Conservation (phyloP, 257 asterid genomes). For the Nicotiana tomentosiformis region DNA sequence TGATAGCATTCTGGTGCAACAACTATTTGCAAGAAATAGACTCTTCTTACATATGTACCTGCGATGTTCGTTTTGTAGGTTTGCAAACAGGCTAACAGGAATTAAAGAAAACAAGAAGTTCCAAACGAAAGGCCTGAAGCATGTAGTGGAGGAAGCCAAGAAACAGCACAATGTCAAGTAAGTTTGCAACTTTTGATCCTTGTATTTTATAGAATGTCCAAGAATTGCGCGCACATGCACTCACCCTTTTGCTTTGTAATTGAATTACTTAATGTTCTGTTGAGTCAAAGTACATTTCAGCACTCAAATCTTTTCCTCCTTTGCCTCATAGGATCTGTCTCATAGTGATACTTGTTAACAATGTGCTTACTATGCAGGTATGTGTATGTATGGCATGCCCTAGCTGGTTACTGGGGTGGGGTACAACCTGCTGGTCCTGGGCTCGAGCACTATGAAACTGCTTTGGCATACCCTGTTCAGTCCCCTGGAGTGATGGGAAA, state of each 20-base stretch:
- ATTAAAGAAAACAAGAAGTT: conserved; percentile 81
- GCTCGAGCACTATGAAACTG: conserved; percentile 76
- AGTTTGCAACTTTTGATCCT: conserved; percentile 8
- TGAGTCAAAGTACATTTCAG: neutral
- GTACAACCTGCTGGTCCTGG: conserved; percentile 88
- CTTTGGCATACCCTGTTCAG: conserved; percentile 84
- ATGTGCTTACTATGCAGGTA: conserved; percentile 30
- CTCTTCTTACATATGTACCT: neutral
- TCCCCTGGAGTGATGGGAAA: conserved; percentile 90
- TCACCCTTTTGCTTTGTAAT: neutral
- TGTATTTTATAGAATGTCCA: neutral
- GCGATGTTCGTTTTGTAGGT: conserved; percentile 38
- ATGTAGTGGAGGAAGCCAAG: conserved; percentile 66
- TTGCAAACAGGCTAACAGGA: conserved; percentile 79
- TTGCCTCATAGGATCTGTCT: neutral
- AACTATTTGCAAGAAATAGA: neutral
- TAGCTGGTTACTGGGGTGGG: conserved; percentile 99
- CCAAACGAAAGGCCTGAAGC: conserved; percentile 71
- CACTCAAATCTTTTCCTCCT: neutral
- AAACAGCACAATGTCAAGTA: conserved; percentile 59
- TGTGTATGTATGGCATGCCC: conserved; percentile 89
- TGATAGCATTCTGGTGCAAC: neutral
- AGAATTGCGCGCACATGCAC: neutral
- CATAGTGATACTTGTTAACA: neutral
- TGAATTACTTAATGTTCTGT: neutral